Evolutionary conservation across 345 rosid species (phyloP).

Genomic region (Eucalyptus leucophloia): DNA sequence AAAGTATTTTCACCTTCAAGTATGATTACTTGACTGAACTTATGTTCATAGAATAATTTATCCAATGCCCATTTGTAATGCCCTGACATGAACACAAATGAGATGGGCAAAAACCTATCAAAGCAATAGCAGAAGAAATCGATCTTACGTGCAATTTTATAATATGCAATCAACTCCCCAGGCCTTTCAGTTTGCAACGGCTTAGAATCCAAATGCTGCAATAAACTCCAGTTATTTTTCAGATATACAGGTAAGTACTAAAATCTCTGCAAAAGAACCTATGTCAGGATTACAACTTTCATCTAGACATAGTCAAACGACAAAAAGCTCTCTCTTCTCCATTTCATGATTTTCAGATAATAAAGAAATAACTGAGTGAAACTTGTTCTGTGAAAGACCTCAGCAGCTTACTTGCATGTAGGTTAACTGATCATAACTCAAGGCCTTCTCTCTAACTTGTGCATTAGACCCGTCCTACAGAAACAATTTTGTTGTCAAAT

Average conservation of each 20-base stretch:
- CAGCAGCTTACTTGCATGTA: slow-evolving; percentile 67
- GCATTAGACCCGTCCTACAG: slow-evolving; percentile 75
- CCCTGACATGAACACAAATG: slow-evolving; percentile 23
- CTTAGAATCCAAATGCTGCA: slow-evolving; percentile 82
- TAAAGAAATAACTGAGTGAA: neutral
- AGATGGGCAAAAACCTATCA: neutral
- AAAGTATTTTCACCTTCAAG: slow-evolving; percentile 59
- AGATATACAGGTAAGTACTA: neutral
- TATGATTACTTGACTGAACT: slow-evolving; percentile 73
- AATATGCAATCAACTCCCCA: slow-evolving; percentile 87
- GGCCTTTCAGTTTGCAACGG: slow-evolving; percentile 79
- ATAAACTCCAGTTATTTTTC: neutral
- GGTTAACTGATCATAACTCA: slow-evolving; percentile 75
- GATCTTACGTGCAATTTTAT: slow-evolving; percentile 84
- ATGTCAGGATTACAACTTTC: neutral
- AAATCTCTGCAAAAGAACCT: neutral
- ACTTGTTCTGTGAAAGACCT: neutral
- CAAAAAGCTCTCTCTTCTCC: neutral
- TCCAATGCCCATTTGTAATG: slow-evolving; percentile 99
- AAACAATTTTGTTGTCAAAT: neutral
- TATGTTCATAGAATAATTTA: slow-evolving; percentile 73
- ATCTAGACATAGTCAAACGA: neutral
- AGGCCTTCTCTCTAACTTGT: slow-evolving; percentile 59
- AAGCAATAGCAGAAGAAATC: neutral
- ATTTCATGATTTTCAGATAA: neutral